Conservation (phyloP, 495 filamentous ascomycete genomes). For the Neurospora hispaniola region DNA sequence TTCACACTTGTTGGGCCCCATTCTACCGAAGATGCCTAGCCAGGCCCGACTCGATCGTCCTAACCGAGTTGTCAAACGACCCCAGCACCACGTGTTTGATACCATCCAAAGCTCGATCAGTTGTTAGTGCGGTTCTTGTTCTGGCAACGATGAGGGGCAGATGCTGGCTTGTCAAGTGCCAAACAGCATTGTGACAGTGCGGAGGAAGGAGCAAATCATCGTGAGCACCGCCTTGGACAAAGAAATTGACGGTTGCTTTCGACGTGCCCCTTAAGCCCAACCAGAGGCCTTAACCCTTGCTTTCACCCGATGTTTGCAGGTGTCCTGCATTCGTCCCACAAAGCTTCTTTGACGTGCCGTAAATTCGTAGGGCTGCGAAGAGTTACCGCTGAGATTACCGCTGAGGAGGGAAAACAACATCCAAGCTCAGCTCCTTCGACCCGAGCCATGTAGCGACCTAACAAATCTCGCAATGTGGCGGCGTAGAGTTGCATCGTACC, state of each 20-base stretch:
- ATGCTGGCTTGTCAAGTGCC: not conserved
- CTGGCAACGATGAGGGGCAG: not conserved
- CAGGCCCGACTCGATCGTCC: not conserved
- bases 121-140: not conserved
- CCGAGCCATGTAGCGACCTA: conserved; percentile 2
- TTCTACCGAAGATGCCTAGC: not conserved
- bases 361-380: not conserved
- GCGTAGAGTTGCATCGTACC: not conserved
- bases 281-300: not conserved
- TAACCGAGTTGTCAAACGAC: not conserved
- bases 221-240: not conserved
- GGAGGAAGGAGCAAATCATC: not conserved
- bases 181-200: not conserved
- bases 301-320: not conserved
- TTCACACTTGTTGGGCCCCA: not conserved
- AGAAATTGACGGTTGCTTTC: not conserved
- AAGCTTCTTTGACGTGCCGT: not conserved
- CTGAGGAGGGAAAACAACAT: not conserved
- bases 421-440: not conserved
- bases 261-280: not conserved
- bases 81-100: not conserved
- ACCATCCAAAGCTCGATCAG: not conserved
- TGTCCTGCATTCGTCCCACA: not conserved
- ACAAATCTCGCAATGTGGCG: conserved; percentile 6
- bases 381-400: not conserved